Conservation (phyloP, 2,329 filamentous ascomycete genomes). For the Venturia asperata region DNA sequence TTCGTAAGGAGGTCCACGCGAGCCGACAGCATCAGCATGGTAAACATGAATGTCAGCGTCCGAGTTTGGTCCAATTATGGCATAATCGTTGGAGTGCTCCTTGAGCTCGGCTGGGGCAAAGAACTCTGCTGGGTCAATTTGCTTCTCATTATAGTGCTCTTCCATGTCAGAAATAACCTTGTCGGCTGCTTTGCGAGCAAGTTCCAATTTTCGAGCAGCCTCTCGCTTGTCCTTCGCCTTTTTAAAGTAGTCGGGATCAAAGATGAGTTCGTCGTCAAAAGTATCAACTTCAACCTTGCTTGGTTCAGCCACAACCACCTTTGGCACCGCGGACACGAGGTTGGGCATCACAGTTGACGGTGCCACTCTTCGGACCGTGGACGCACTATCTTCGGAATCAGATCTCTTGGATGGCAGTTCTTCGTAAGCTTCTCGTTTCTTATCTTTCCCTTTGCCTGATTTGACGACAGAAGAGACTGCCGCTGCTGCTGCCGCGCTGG, state of each 20-base stretch:
- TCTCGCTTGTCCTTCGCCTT: conserved; percentile 21
- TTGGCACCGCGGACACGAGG: conserved; percentile 25
- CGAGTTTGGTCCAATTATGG: conserved; percentile 36
- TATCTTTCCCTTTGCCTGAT: conserved; percentile 15
- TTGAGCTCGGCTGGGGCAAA: conserved; percentile 41
- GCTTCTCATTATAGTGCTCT: conserved; percentile 34
- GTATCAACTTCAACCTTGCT: conserved; percentile 30
- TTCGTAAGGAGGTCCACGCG: conserved; percentile 31
- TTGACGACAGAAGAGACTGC: conserved; percentile 24
- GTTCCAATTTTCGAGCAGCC: conserved; percentile 13
- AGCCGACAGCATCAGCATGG: conserved; percentile 32
- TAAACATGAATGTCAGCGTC: conserved; percentile 40
- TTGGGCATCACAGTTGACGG: conserved; percentile 24
- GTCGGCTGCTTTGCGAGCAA: conserved; percentile 28
- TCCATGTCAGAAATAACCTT: conserved; percentile 39
- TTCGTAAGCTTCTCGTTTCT: conserved; percentile 12
- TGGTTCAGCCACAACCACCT: conserved; percentile 24
- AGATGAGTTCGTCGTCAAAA: conserved; percentile 40
- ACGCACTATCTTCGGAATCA: background rate
- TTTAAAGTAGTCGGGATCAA: conserved; percentile 41
- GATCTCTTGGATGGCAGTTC: background rate
- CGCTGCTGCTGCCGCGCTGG: conserved; percentile 29
- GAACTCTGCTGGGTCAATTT: conserved; percentile 31
- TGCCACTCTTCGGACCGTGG: conserved; percentile 25
- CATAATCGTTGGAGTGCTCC: conserved; percentile 29